phyloP scores from a whole-genome alignment of 352 stramenopile species.

The Phytophthora megakarya region DNA sequence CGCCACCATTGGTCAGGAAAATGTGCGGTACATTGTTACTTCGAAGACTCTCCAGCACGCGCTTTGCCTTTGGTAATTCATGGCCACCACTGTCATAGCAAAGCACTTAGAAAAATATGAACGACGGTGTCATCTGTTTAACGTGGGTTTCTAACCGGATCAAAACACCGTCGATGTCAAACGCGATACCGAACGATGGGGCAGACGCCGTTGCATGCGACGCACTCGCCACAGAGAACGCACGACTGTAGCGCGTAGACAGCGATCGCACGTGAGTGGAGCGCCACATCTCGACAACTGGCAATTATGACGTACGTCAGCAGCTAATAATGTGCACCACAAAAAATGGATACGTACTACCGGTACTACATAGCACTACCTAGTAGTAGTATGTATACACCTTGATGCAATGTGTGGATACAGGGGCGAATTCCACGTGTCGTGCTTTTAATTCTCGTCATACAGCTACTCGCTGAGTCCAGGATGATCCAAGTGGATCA shows the following conservation, averaged over 20 bases:
- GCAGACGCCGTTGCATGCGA: not conserved
- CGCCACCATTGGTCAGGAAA: constrained; percentile 91
- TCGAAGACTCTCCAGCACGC: constrained; percentile 70
- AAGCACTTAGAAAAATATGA: not conserved
- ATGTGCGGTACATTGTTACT: constrained; percentile 79
- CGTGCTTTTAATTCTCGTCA: too few relatives aligned
- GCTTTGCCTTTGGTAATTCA: constrained; percentile 69
- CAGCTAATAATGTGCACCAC: constrained; percentile 7
- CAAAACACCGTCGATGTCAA: constrained; percentile 93
- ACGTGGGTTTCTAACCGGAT: constrained; percentile 59
- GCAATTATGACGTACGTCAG: constrained; percentile 5
- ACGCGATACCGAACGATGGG: constrained; percentile 81
- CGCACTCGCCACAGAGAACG: constrained; percentile 9
- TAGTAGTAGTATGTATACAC: too few relatives aligned
- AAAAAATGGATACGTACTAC: too few relatives aligned
- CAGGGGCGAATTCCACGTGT: too few relatives aligned
- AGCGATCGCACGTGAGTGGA: constrained; percentile 16
- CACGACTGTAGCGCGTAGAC: constrained; percentile 3
- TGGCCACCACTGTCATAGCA: constrained; percentile 54
- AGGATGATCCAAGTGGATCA: too few relatives aligned
- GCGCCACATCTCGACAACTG: constrained; percentile 23
- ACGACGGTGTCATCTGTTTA: not conserved
- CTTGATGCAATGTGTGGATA: too few relatives aligned
- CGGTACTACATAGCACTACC: too few relatives aligned
- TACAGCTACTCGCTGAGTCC: too few relatives aligned